These are phyloP conservation scores for Talaromyces pinophilus DNA, from an alignment of 2,329 filamentous ascomycete genomes.

Conservation along the genomic window DNA sequence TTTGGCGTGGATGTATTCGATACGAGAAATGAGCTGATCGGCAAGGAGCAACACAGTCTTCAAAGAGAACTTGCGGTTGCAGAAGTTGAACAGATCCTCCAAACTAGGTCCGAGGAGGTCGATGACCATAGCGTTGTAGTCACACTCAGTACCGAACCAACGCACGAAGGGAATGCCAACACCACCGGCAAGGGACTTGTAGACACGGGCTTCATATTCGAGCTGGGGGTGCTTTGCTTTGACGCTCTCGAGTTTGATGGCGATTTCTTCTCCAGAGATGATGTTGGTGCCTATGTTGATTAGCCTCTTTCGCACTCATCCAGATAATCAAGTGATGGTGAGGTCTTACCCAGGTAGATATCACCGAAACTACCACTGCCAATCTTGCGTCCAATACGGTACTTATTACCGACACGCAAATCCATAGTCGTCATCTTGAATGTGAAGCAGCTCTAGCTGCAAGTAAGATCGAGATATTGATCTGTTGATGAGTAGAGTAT, in stretches of 20 bases:
- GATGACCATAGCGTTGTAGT: constrained; percentile 99
- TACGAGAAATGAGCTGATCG: constrained; percentile 97
- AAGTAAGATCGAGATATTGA: background rate
- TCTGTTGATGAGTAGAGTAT: background rate
- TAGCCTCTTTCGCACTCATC: background rate
- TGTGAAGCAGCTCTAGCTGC: constrained; percentile 17
- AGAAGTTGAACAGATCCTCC: constrained; percentile 99
- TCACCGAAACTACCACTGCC: constrained; percentile 97
- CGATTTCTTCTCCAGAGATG: constrained; percentile 98
- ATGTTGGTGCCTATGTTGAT: constrained; percentile 80
- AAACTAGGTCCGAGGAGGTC: constrained; percentile 93
- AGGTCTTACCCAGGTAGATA: constrained; percentile 76
- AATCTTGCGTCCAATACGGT: constrained; percentile 99
- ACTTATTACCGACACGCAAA: constrained; percentile 98
- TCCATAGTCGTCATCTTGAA: constrained; percentile 51
- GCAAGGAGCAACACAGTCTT: constrained; percentile 97
- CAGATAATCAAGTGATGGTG: no score
- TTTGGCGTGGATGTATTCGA: constrained; percentile 99
- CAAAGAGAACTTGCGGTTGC: constrained; percentile 98
- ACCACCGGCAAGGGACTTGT: constrained; percentile 84
- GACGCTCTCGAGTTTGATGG: constrained; percentile 98
- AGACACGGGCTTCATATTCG: constrained; percentile 94
- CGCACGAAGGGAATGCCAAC: constrained; percentile 98
- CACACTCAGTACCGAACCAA: constrained; percentile 99
- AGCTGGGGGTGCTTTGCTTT: constrained; percentile 99